Evolutionary conservation across 352 stramenopile species (phyloP), one percentile per base, ranked within the genome.

Genomic region (Phytophthora foliorum): DNA sequence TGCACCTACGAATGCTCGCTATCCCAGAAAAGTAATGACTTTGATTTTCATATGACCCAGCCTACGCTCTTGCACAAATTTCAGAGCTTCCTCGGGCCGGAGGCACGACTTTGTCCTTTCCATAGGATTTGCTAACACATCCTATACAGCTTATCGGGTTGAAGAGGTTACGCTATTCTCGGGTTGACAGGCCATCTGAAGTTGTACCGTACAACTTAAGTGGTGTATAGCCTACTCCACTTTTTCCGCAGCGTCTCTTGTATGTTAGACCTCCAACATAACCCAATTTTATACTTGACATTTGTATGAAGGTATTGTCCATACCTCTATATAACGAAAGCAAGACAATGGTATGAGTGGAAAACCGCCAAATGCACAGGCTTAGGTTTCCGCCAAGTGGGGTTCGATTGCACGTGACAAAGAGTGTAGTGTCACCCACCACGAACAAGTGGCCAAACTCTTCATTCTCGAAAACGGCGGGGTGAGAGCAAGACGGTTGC

Each of bases 141-240:
- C n/a, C n/a, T n/a, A n/a, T n/a, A n/a, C n/a, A n/a, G n/a, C n/a
- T n/a, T n/a, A n/a, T n/a, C n/a, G n/a, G n/a, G n/a, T n/a, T n/a
- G n/a, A n/a, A n/a, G n/a, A n/a, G n/a, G n/a, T n/a, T n/a, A n/a
- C n/a, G n/a, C n/a, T n/a, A n/a, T n/a, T n/a, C n/a, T n/a, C n/a
- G n/a, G n/a, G n/a, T n/a, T n/a, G n/a, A n/a, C n/a, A n/a, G n/a
- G n/a, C n/a, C n/a, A n/a, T n/a, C n/a, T n/a, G n/a, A n/a, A n/a
- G 57, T 56, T 56, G 45, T 64, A 57, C 57, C 29, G 44, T 64
- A 57, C 14, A 50, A 51, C 34, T 57, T 64, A 64, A 64, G 32
- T 50, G 24, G 57, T 41, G 57, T 50, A 64, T 50, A 45, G 27
- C 55, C 4, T n/a, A n/a, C n/a, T n/a, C n/a, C n/a, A n/a, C n/a